Evolutionary conservation across 352 stramenopile genomes (phyloP).

Genomic region (Phytophthora uliginosa): DNA sequence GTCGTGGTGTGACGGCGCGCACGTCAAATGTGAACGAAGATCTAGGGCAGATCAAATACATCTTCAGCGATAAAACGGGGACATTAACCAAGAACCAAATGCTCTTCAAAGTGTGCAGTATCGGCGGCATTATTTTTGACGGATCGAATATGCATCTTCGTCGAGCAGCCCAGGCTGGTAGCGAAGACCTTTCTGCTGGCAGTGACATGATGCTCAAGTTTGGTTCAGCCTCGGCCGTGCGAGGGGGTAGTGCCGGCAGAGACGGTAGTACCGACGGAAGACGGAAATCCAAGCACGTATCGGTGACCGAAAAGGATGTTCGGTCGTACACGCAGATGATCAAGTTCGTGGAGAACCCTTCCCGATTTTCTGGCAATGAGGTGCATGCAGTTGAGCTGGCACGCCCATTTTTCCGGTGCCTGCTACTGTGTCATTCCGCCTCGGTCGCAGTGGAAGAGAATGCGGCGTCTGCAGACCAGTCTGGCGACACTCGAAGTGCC

Average conservation of each 20-base stretch:
- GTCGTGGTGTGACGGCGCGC: slow-evolving; percentile 82
- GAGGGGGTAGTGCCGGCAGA: slow-evolving; percentile 14
- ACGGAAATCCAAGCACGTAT: slow-evolving; percentile 50
- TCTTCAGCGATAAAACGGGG: slow-evolving; percentile 99
- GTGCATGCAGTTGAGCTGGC: slow-evolving; percentile 66
- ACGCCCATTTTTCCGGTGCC: slow-evolving; percentile 82
- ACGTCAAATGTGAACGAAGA: slow-evolving; percentile 97
- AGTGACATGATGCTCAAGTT: slow-evolving; percentile 38
- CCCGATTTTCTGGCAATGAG: slow-evolving; percentile 60
- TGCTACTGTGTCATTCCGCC: slow-evolving; percentile 86
- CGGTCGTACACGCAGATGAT: slow-evolving; percentile 69
- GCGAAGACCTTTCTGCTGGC: slow-evolving; percentile 22
- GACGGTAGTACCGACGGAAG: slow-evolving; percentile 26
- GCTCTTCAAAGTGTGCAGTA: slow-evolving; percentile 96
- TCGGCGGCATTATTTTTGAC: slow-evolving; percentile 94
- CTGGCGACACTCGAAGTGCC: slow-evolving; percentile 13
- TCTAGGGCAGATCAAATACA: slow-evolving; percentile 98
- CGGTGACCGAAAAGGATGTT: slow-evolving; percentile 76
- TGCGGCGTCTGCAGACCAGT: slow-evolving; percentile 3
- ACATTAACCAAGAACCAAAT: slow-evolving; percentile 99
- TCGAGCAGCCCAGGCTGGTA: slow-evolving; percentile 41
- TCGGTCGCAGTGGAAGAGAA: slow-evolving; percentile 69
- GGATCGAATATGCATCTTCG: slow-evolving; percentile 70
- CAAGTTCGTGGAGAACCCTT: slow-evolving; percentile 76
- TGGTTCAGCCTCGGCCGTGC: slow-evolving; percentile 2